Percentiles rank a stretch among this genome's conserved stretches.
Evolutionary conservation across 257 asterid genomes (phyloP).

Genomic region (Salvia splendens): DNA sequence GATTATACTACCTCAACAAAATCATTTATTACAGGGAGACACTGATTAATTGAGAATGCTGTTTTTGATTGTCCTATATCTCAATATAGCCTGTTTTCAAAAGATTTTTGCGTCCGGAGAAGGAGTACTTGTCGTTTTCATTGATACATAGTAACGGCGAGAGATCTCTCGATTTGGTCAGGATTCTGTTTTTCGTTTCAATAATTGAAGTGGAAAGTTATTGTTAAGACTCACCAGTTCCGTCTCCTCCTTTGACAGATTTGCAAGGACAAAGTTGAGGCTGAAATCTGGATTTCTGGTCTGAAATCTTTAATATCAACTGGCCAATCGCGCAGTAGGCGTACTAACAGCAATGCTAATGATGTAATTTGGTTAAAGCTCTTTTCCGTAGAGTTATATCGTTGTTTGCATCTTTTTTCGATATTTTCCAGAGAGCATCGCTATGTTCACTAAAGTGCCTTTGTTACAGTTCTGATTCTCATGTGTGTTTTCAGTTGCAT

Average conservation of each 20-base stretch:
- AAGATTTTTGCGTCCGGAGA: constrained; percentile 94
- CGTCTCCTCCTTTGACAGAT: constrained; percentile 51
- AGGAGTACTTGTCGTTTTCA: constrained; percentile 92
- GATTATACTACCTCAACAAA: background rate
- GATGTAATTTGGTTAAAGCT: constrained; percentile 50
- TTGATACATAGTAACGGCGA: constrained; percentile 85
- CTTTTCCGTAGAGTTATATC: constrained; percentile 22
- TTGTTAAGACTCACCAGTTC: constrained; percentile 13
- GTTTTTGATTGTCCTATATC: constrained; percentile 29
- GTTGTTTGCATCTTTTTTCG: background rate
- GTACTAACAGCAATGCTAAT: constrained; percentile 72
- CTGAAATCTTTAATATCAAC: constrained; percentile 71
- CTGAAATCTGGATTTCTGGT: constrained; percentile 91
- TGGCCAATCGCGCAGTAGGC: constrained; percentile 62
- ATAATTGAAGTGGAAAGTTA: constrained; percentile 8
- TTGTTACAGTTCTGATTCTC: background rate
- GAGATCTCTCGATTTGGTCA: constrained; percentile 92
- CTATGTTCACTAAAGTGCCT: background rate
- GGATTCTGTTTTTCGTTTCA: constrained; percentile 28
- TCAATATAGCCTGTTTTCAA: constrained; percentile 81
- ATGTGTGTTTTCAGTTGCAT: constrained; percentile 55
- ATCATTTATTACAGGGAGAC: constrained; percentile 1
- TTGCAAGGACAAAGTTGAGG: constrained; percentile 88
- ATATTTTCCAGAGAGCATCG: background rate
- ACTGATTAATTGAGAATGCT: constrained; percentile 25